Evolutionary conservation across 225 moss, liverwort and hornwort species (phyloP).

Genomic region (Polytrichum formosum): DNA sequence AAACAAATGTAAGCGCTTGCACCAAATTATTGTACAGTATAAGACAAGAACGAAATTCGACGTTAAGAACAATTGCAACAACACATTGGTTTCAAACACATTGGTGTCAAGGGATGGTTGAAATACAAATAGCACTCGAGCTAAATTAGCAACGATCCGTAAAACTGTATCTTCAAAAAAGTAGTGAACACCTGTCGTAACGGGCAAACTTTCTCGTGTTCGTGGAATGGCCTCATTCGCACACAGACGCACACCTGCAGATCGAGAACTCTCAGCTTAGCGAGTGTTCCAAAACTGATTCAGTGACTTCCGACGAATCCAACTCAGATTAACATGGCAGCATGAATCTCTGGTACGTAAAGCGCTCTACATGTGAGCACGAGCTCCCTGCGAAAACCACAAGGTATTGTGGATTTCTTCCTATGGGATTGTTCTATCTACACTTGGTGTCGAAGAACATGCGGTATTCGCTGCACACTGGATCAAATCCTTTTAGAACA

Average conservation of each 20-base stretch:
- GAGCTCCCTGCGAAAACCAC: not conserved
- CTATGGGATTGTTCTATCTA: no score
- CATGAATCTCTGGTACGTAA: no score
- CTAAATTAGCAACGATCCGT: no score
- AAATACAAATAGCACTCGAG: no score
- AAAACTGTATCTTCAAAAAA: no score
- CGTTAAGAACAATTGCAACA: not conserved
- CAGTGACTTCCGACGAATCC: no score
- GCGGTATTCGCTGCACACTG: no score
- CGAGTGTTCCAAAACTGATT: not conserved
- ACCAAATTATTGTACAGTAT: not conserved
- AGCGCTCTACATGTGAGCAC: not conserved
- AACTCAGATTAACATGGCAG: no score
- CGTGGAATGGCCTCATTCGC: conserved; percentile 51
- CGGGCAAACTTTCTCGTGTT: conserved; percentile 48
- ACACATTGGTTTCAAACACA: not conserved
- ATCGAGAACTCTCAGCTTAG: not conserved
- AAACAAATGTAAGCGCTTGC: not conserved
- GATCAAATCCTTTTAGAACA: no score
- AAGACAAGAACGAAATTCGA: not conserved
- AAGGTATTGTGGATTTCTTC: not conserved
- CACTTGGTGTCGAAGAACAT: no score
- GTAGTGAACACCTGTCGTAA: conserved; percentile 32
- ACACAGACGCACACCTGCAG: conserved; percentile 39
- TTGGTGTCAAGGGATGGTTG: not conserved